phyloP scores from a whole-genome alignment of 2,329 filamentous ascomycete species.

The Talaromyces atroroseus region DNA sequence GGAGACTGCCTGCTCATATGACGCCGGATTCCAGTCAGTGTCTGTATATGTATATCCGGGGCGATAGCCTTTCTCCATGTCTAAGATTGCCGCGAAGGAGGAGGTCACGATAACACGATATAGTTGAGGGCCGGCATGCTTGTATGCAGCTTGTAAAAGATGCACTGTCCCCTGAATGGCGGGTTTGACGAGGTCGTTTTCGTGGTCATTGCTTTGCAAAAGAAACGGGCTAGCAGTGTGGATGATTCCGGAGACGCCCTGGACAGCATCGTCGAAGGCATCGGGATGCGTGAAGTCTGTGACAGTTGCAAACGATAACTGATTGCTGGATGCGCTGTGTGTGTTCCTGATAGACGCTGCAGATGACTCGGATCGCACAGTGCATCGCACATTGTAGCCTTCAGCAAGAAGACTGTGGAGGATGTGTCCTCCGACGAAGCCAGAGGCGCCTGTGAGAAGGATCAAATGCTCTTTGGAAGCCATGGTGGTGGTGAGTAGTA shows the following conservation, averaged over 20 bases:
- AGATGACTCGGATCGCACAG: constrained; percentile 53
- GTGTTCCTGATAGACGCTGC: constrained; percentile 50
- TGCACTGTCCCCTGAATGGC: constrained; percentile 56
- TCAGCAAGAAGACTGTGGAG: constrained; percentile 48
- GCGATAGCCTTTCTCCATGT: not conserved
- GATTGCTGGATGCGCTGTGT: constrained; percentile 44
- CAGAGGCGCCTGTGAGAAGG: constrained; percentile 20
- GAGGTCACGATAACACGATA: constrained; percentile 64
- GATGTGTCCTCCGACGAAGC: constrained; percentile 57
- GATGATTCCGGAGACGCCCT: constrained; percentile 42
- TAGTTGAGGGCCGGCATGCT: constrained; percentile 54
- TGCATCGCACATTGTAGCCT: constrained; percentile 50
- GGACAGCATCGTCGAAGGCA: constrained; percentile 3
- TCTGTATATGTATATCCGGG: constrained; percentile 34
- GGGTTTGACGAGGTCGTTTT: constrained; percentile 16
- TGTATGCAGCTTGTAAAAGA: constrained; percentile 50
- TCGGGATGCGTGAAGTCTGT: constrained; percentile 50
- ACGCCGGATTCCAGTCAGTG: constrained; percentile 32
- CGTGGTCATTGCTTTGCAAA: constrained; percentile 49
- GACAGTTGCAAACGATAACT: constrained; percentile 58
- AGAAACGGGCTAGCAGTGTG: constrained; percentile 68
- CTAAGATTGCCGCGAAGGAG: constrained; percentile 55
- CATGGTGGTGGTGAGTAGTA: too few relatives aligned
- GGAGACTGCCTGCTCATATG: constrained; percentile 19
- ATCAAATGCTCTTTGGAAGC: not conserved